phyloP scores from a whole-genome alignment of 139 green algal species.

The Gonium pectorale region DNA sequence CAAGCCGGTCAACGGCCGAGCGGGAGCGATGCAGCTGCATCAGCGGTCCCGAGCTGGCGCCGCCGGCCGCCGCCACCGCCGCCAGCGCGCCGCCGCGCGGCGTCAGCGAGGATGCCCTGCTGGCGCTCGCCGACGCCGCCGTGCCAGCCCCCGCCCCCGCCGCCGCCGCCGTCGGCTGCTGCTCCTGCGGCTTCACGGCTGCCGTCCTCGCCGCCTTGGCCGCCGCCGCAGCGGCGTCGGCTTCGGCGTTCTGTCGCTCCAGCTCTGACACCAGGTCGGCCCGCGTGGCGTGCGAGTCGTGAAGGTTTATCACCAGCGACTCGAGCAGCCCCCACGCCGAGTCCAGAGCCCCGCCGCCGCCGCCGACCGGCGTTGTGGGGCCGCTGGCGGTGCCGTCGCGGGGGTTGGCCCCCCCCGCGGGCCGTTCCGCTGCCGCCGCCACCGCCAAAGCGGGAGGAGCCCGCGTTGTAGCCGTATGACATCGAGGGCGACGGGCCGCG shows the following conservation, averaged over 20 bases:
- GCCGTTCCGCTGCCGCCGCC: too few relatives aligned
- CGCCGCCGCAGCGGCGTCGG: neutral
- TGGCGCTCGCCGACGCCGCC: neutral
- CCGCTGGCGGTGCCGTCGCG: neutral
- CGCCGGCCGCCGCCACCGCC: too few relatives aligned
- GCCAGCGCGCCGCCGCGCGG: too few relatives aligned
- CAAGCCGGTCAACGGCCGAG: neutral
- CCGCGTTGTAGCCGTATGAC: too few relatives aligned
- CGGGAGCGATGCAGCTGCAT: too few relatives aligned
- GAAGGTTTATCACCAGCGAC: slow-evolving; percentile 20
- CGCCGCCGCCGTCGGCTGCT: neutral
- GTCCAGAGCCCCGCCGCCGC: neutral
- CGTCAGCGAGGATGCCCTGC: slow-evolving; percentile 1
- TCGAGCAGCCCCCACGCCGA: slow-evolving; percentile 20
- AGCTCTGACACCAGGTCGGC: neutral
- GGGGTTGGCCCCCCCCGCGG: too few relatives aligned
- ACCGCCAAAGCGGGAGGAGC: too few relatives aligned
- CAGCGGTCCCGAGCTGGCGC: too few relatives aligned
- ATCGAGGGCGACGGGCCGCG: too few relatives aligned
- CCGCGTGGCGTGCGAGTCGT: slow-evolving; percentile 15
- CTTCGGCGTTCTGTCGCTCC: neutral
- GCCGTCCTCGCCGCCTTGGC: neutral
- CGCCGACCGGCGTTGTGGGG: neutral
- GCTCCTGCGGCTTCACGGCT: too few relatives aligned
- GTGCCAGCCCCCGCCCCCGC: neutral